Conservation (phyloP, 1,139 yeast species). For the Blastobotrys apis region DNA sequence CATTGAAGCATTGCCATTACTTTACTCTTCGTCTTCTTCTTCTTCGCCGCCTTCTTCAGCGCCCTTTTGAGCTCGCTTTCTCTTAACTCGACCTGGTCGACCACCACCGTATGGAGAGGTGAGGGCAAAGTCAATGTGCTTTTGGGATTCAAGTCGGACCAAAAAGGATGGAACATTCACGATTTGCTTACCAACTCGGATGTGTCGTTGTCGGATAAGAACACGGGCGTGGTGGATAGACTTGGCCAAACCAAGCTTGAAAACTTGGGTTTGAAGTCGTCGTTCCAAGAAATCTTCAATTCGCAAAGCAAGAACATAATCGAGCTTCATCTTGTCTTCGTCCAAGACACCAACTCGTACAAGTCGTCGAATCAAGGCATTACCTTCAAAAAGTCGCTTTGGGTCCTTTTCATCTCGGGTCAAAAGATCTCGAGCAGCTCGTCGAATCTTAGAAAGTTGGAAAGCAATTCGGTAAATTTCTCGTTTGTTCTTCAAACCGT, state of each 20-base stretch:
- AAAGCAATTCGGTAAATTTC: constrained; percentile 98
- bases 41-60: constrained; percentile 66
- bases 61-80: constrained; percentile 81
- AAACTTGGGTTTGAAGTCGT: constrained; percentile 99
- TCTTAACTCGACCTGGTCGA: constrained; percentile 99
- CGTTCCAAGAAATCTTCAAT: constrained; percentile 99
- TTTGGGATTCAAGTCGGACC: constrained; percentile 99
- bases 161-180: constrained; percentile 99
- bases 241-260: constrained; percentile 99
- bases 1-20: too few relatives aligned
- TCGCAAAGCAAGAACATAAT: constrained; percentile 97
- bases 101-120: constrained; percentile 99
- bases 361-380: constrained; percentile 94
- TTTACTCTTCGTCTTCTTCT: constrained; percentile 51
- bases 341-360: constrained; percentile 98
- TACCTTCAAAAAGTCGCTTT: constrained; percentile 99
- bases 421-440: constrained; percentile 99
- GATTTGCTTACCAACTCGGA: constrained; percentile 99
- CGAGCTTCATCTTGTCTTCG: constrained; percentile 99
- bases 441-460: constrained; percentile 99
- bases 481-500: constrained; percentile 99
- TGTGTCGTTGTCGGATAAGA: constrained; percentile 97
- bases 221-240: constrained; percentile 99
- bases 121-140: constrained; percentile 99
- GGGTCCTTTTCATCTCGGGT: constrained; percentile 99